Base-by-base conservation (phyloP, 1,139 yeast species). In the Blastobotrys persicus region DNA sequence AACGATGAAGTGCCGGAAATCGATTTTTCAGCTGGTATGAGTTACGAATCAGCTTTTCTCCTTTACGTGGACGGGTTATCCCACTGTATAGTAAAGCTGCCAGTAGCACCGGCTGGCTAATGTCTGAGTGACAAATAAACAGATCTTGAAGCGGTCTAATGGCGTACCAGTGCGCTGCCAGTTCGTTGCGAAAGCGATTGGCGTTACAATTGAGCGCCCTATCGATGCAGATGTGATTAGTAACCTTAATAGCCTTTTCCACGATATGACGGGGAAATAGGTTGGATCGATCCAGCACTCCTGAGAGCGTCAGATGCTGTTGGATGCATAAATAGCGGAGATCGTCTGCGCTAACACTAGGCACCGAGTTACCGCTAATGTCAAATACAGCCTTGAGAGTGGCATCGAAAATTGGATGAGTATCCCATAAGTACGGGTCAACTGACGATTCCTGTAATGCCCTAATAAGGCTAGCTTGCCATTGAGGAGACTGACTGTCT, bases 91-190 rank as follows among this genome's bases (percentile, higher is more conserved):
- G 19, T 34, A 48, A 20, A 6, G 53, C 53, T 9, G 50, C 49
- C 16, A 52, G 43, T 20, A 52, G 33, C 13, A 50, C 45, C 2
- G 53, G 51, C 46, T 50, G 50, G 2, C 49, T 47, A 23, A 52
- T 49, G 20, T 26, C 40, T 4, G 35, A 12, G 31, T 48, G 53
- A 2, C 44, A 20, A n/a, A 35, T 18, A 14, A 50, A 50, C 19
- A 44, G 32, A 13, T 45, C 35, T 33, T 43, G 46, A 12, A 49
- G 14, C 3, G 13, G 35, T 26, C 39, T 32, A 3, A 42, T 39
- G 3, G n/a, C n/a, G n/a, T 19, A 12, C 52, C 52, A 49, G 9
- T 31, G 11, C 32, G 16, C 5, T 12, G 39, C 3, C 16, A 42
- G 11, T 6, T 31, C 23, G 38, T 42, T 26, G 20, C 37, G 45